phyloP scores from a whole-genome alignment of 2,329 filamentous ascomycete genomes.

The Diaporthe longicolla region DNA sequence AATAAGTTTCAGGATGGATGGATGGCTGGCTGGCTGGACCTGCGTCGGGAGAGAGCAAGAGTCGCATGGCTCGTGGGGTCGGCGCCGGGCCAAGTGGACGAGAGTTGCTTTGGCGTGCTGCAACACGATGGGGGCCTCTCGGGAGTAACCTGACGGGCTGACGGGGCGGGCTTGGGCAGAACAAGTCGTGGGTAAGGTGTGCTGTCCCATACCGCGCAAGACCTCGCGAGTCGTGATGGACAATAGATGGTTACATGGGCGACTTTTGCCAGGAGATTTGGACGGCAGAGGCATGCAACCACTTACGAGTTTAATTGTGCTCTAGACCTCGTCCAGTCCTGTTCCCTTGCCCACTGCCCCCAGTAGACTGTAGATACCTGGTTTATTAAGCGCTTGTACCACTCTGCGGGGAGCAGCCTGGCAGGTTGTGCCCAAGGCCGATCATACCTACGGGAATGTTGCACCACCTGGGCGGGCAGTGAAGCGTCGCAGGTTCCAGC shows the following conservation, averaged over 20 bases:
- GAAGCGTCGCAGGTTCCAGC: slow-evolving; percentile 23
- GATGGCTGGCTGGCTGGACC: slow-evolving; percentile 18
- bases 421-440: slow-evolving; percentile 19
- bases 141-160: slow-evolving; percentile 23
- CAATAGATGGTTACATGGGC: slow-evolving; percentile 23
- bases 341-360: too few relatives aligned
- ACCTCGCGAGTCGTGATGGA: slow-evolving; percentile 11
- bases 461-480: slow-evolving; percentile 19
- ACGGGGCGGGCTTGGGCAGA: neutral
- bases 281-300: slow-evolving; percentile 34
- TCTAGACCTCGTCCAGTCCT: slow-evolving; percentile 7
- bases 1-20: slow-evolving; percentile 17
- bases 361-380: neutral
- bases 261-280: slow-evolving; percentile 24
- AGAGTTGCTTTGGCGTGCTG: slow-evolving; percentile 24
- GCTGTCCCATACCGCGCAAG: neutral
- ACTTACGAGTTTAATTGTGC: slow-evolving; percentile 35
- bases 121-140: slow-evolving; percentile 26
- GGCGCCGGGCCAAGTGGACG: slow-evolving; percentile 3
- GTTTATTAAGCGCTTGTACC: slow-evolving; percentile 31
- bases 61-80: slow-evolving; percentile 30
- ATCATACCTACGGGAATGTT: slow-evolving; percentile 6
- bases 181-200: slow-evolving; percentile 35
- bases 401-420: slow-evolving; percentile 4
- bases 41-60: slow-evolving; percentile 14